A percentile compares a stretch with the other conserved stretches of the same genome.
phyloP scores from a whole-genome alignment of 2,329 filamentous ascomycete species.

The Fusarium duplospermum region DNA sequence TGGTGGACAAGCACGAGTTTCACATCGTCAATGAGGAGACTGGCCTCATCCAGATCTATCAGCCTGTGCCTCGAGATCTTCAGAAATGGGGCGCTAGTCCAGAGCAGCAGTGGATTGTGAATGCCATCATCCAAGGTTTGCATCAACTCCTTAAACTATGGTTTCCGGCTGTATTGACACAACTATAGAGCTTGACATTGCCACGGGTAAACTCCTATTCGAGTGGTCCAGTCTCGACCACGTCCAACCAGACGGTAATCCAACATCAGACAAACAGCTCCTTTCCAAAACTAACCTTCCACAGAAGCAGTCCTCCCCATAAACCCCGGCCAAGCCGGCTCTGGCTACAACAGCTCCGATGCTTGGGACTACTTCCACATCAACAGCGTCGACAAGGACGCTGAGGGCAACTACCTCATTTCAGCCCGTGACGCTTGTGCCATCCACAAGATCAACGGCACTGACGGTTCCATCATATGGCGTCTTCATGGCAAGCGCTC shows the following conservation, averaged over 20 bases:
- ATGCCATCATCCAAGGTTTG: constrained; percentile 64
- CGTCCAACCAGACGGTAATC: constrained; percentile 40
- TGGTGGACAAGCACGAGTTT: constrained; percentile 68
- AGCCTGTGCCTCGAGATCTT: constrained; percentile 60
- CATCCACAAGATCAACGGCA: constrained; percentile 60
- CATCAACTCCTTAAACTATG: neutral
- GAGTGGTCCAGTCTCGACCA: constrained; percentile 54
- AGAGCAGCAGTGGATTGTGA: constrained; percentile 67
- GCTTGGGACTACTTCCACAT: constrained; percentile 70
- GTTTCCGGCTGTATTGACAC: neutral
- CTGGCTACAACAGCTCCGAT: constrained; percentile 45
- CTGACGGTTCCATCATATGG: constrained; percentile 64
- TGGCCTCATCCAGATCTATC: constrained; percentile 64
- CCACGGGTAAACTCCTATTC: constrained; percentile 62
- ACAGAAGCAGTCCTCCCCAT: constrained; percentile 59
- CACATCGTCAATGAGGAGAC: constrained; percentile 64
- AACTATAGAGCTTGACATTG: constrained; percentile 59
- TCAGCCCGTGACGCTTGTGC: constrained; percentile 62
- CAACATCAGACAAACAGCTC: neutral
- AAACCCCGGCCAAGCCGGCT: constrained; percentile 55
- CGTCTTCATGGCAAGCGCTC: constrained; percentile 62
- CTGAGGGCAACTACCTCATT: constrained; percentile 62
- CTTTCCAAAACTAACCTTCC: neutral
- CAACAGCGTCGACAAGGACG: constrained; percentile 66
- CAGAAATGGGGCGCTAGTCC: constrained; percentile 57